Evolutionary conservation across 129 eudicot genomes (phyloP), one percentile per base, ranked within the genome.

Genomic region (Mikania micrantha): DNA sequence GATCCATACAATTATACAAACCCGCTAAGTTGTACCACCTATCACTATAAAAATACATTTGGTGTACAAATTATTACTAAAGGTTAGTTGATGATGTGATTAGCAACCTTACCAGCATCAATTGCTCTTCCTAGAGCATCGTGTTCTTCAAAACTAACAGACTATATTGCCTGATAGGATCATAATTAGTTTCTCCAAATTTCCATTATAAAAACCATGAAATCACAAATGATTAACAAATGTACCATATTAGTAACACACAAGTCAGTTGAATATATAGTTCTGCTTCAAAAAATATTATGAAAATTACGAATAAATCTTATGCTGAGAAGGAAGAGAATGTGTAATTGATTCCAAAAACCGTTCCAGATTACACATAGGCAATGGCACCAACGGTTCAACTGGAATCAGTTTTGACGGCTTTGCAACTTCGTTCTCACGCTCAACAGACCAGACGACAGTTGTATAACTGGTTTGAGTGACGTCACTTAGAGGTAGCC

Each of bases 171-270:
- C 82, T 83, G 31, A 16, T 42, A 28, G 91, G 83, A 59, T 88
- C 90, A 75, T 88, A 92, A 42, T 84, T 90, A 65, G 83, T 88
- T 86, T 92, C 96, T 74, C 98, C 98, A 84, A 92, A 92, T n/a
- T n/a, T n/a, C n/a, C n/a, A n/a, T n/a, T n/a, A n/a, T n/a, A n/a
- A n/a, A n/a, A n/a, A n/a, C n/a, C n/a, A n/a, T n/a, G n/a, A n/a
- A n/a, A n/a, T n/a, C n/a, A n/a, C n/a, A n/a, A n/a, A n/a, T n/a
- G n/a, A n/a, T n/a, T n/a, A n/a, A n/a, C n/a, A n/a, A n/a, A n/a
- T n/a, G n/a, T n/a, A n/a, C n/a, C n/a, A n/a, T n/a, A n/a, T n/a
- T n/a, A n/a, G n/a, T n/a, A n/a, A n/a, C n/a, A n/a, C n/a, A n/a
- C n/a, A n/a, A n/a, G n/a, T n/a, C n/a, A n/a, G n/a, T n/a, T n/a